These are phyloP conservation scores for Podaxis sp. DNA, from an alignment of 768 basidiomycete genomes.

Conservation along the genomic window DNA sequence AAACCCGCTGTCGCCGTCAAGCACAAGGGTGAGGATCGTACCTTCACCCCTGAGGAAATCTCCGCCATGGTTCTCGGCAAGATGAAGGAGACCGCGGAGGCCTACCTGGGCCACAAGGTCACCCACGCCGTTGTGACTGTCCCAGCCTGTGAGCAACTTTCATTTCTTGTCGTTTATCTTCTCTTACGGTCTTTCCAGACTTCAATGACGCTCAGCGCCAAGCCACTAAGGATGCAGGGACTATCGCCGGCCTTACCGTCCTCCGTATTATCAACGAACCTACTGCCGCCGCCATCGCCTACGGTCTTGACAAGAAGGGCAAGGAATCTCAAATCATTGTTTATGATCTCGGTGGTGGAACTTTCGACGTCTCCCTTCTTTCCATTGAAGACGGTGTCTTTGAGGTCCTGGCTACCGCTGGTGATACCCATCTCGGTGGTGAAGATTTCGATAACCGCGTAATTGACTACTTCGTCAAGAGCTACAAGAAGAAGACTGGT, in stretches of 20 bases:
- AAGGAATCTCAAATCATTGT: conserved; percentile 96
- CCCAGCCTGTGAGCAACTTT: conserved; percentile 71
- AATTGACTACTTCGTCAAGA: conserved; percentile 85
- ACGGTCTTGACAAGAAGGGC: conserved; percentile 95
- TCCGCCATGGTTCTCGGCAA: conserved; percentile 93
- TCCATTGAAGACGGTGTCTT: conserved; percentile 93
- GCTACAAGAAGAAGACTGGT: conserved; percentile 90
- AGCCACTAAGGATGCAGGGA: conserved; percentile 97
- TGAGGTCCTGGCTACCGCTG: conserved; percentile 86
- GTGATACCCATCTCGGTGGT: conserved; percentile 93
- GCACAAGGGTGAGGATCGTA: conserved; percentile 73
- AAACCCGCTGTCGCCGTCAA: conserved; percentile 78
- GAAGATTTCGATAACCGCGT: conserved; percentile 96
- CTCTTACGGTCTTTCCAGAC: conserved; percentile 38
- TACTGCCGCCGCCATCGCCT: conserved; percentile 95
- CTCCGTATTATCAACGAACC: conserved; percentile 99
- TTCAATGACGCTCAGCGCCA: conserved; percentile 99
- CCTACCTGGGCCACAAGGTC: conserved; percentile 93
- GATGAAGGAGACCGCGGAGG: conserved; percentile 99
- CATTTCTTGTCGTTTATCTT: background rate
- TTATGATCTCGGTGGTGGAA: conserved; percentile 98
- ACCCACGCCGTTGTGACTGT: conserved; percentile 98
- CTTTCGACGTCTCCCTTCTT: conserved; percentile 96
- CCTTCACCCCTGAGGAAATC: conserved; percentile 92
- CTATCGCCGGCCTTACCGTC: conserved; percentile 90